Evolutionary conservation across 805 yeast species (phyloP).

Genomic region (Maudiozyma saulgeensis): DNA sequence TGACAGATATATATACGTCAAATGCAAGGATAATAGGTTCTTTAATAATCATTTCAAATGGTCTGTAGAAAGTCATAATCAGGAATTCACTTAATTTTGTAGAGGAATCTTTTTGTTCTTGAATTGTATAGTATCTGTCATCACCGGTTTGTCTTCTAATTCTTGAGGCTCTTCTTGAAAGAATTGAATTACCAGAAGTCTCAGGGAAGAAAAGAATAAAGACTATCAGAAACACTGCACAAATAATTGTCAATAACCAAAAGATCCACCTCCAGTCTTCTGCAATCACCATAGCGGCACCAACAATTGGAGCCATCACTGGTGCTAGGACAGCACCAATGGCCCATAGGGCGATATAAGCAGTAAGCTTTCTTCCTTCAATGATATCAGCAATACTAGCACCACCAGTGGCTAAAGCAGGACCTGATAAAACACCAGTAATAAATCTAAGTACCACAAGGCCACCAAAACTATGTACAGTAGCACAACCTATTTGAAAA

Average conservation of each 20-base stretch:
- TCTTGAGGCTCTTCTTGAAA: conserved; percentile 36
- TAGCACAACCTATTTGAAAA: conserved; percentile 48
- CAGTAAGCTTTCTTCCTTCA: conserved; percentile 33
- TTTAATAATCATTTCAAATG: conserved; percentile 36
- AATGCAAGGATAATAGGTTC: conserved; percentile 51
- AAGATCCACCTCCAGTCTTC: conserved; percentile 46
- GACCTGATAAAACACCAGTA: conserved; percentile 46
- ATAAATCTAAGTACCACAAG: conserved; percentile 42
- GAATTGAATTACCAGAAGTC: conserved; percentile 37
- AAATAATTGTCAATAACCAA: conserved; percentile 37
- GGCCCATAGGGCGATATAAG: conserved; percentile 43
- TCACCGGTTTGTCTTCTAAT: conserved; percentile 43
- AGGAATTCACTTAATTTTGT: conserved; percentile 14
- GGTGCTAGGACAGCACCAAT: conserved; percentile 47
- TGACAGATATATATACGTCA: conserved; percentile 41
- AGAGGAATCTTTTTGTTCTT: conserved; percentile 28
- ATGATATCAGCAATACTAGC: conserved; percentile 46
- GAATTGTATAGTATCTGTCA: conserved; percentile 32
- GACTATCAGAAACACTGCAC: conserved; percentile 22
- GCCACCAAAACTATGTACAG: conserved; percentile 40
- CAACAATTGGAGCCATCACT: conserved; percentile 42
- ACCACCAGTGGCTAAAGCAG: conserved; percentile 50
- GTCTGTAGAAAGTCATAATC: conserved; percentile 36
- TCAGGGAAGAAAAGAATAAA: conserved; percentile 39
- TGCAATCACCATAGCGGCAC: conserved; percentile 24